Conservation (phyloP, 2,329 filamentous ascomycete genomes). For the Penicillium sp. region DNA sequence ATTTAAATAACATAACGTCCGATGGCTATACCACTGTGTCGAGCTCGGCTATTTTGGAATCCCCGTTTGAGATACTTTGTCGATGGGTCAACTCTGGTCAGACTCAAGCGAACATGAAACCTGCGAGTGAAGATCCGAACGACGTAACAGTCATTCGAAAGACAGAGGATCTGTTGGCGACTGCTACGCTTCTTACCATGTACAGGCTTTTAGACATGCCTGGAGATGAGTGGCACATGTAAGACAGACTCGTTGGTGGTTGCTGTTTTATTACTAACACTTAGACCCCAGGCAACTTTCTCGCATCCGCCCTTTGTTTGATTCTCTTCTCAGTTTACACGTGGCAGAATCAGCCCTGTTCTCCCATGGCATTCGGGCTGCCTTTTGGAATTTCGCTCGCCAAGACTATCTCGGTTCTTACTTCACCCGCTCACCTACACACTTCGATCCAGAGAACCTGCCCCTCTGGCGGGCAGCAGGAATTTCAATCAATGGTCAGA, state of each 20-base stretch:
- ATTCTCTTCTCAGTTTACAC: constrained; percentile 38
- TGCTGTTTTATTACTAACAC: constrained; percentile 4
- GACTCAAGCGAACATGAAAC: constrained; percentile 6
- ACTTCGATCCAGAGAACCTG: constrained; percentile 57
- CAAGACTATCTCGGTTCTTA: constrained; percentile 62
- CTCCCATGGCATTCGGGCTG: constrained; percentile 53
- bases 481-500: constrained; percentile 51
- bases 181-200: constrained; percentile 59
- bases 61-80: constrained; percentile 28
- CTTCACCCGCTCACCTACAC: constrained; percentile 57
- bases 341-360: constrained; percentile 27
- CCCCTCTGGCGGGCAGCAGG: constrained; percentile 61
- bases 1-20: constrained; percentile 41
- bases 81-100: constrained; percentile 22
- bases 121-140: constrained; percentile 5
- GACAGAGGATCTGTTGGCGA: constrained; percentile 58
- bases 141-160: constrained; percentile 37
- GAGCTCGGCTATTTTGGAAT: constrained; percentile 28
- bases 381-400: constrained; percentile 63
- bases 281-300: constrained; percentile 51
- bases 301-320: constrained; percentile 57
- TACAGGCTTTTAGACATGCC: constrained; percentile 63
- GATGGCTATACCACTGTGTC: constrained; percentile 29
- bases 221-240: constrained; percentile 56
- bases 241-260: constrained; percentile 8